Conservation (phyloP, 1,284 basidiomycete species). For the Neonothopanus nambi region DNA sequence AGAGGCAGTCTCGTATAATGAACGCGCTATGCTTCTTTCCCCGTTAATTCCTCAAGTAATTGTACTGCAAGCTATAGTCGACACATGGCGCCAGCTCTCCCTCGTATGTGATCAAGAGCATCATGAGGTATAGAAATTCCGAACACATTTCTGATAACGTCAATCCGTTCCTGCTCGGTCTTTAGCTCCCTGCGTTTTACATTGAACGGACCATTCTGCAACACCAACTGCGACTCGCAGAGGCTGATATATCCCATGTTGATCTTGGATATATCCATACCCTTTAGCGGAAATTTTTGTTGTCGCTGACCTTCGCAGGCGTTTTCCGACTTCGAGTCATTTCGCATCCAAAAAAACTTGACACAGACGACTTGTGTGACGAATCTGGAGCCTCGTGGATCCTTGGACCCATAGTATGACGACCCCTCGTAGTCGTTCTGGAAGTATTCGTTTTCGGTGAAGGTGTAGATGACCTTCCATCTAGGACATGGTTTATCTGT, state of each 20-base stretch:
- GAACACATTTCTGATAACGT: slow-evolving; percentile 33
- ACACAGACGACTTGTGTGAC: slow-evolving; percentile 31
- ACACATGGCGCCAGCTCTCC: too few species aligned
- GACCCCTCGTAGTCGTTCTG: slow-evolving; percentile 28
- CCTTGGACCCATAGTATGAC: slow-evolving; percentile 26
- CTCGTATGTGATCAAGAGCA: slow-evolving; percentile 26
- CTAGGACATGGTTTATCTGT: too few species aligned
- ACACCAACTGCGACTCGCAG: slow-evolving; percentile 29
- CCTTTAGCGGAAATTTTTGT: not conserved
- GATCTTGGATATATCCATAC: not conserved
- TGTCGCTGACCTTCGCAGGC: not conserved
- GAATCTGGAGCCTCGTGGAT: slow-evolving; percentile 24
- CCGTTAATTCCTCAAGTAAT: too few species aligned
- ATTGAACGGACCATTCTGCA: slow-evolving; percentile 30
- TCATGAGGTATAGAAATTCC: slow-evolving; percentile 27
- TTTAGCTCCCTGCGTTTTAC: slow-evolving; percentile 26
- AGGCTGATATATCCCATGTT: slow-evolving; percentile 15
- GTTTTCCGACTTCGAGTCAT: too few species aligned
- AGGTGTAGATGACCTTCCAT: slow-evolving; percentile 30
- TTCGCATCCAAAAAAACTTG: slow-evolving; percentile 29
- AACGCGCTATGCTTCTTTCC: too few species aligned
- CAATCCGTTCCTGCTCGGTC: slow-evolving; percentile 33
- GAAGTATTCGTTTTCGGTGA: slow-evolving; percentile 37
- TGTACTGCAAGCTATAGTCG: too few species aligned
- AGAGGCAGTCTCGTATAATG: too few species aligned